A percentile compares a stretch with the other conserved stretches of the same genome.
phyloP scores from a whole-genome alignment of 495 filamentous ascomycete genomes.

The Aspergillus heteromorphus region DNA sequence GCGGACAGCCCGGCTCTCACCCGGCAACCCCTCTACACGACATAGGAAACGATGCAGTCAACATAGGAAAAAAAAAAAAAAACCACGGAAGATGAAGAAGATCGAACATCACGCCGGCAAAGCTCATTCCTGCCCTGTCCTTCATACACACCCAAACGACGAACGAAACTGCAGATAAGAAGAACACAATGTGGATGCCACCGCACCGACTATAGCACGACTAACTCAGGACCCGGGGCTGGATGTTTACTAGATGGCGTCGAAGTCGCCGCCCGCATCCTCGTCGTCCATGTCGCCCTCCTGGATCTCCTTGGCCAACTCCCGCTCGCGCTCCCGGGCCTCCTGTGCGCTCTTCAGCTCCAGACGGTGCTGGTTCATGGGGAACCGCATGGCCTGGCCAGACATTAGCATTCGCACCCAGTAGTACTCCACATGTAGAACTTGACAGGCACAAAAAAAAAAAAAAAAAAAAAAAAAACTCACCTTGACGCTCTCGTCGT shows the following conservation, averaged over 20 bases:
- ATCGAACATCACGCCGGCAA: constrained; percentile 25
- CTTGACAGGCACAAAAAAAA: too few relatives aligned
- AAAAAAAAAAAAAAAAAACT: too few relatives aligned
- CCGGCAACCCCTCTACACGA: constrained; percentile 12
- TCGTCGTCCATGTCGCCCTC: constrained; percentile 97
- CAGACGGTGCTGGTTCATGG: constrained; percentile 97
- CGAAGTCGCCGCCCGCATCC: constrained; percentile 93
- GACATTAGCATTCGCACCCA: too few relatives aligned
- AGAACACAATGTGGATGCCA: constrained; percentile 21
- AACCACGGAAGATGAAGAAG: constrained; percentile 29
- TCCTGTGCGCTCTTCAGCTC: constrained; percentile 98
- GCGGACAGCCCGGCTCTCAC: constrained; percentile 3
- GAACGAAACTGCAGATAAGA: constrained; percentile 11
- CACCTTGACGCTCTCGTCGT: constrained; percentile 98
- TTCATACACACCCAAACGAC: constrained; percentile 27
- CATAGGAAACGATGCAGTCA: constrained; percentile 20
- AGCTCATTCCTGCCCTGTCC: constrained; percentile 26
- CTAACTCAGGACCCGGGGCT: constrained; percentile 1
- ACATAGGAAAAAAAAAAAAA: too few relatives aligned
- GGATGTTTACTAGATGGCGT: constrained; percentile 69
- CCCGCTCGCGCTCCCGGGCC: constrained; percentile 88
- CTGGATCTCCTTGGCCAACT: constrained; percentile 98
- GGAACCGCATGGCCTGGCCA: constrained; percentile 88
- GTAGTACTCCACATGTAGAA: too few relatives aligned
- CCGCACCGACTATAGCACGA: constrained; percentile 7